Evolutionary conservation across 768 basidiomycete genomes (phyloP), one percentile per base, ranked within the genome.

Genomic region (Nevesoporus exiguus): DNA sequence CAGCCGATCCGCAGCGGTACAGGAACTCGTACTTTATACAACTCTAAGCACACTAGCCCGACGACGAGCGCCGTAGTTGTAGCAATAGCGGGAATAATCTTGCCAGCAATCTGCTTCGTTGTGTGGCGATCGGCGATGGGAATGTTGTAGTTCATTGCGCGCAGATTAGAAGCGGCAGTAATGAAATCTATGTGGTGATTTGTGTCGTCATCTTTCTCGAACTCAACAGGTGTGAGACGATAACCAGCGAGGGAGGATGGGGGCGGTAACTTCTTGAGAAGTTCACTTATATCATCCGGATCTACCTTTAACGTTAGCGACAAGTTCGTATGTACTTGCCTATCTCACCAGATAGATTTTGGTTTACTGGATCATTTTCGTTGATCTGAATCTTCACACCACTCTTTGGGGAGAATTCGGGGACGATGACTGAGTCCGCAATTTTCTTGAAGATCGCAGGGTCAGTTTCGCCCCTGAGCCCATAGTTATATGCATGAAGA

Each of bases 161-260:
- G 90, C 50, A 98, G 79, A 76, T 99, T 98, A 47, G 93, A 97
- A 7, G 96, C 91, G 8, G 97, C 90, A 33, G 95, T 98, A 73
- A 99, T 96, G 74, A 98, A 98, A 74, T 96, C 97, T 67, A 99
- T 98, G 73, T 99, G 97, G 73, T 90, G 84, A 73, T 99, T 99
- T 47, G 88, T 82, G 67, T 99, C 97, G 63, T 98, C 96, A 66
- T 99, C 97, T 75, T 99, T 99, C 78, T 99, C 97, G 61, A 99
- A 99, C 65, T 97, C 94, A 47, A 95, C 96, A 3, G 96, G 92
- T 48, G 78, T 89, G 45, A 99, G 81, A 51, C 97, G 88, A 75
- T 95, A 99, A n/a, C 97, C 97, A 47, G 88, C 95, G 39, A 99
- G 76, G 17, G 91, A 90, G 3, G 94, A 91, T 0, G 97, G 96